Evolutionary conservation across 345 rosid genomes (phyloP).

Genomic region (Sapria himalayana): DNA sequence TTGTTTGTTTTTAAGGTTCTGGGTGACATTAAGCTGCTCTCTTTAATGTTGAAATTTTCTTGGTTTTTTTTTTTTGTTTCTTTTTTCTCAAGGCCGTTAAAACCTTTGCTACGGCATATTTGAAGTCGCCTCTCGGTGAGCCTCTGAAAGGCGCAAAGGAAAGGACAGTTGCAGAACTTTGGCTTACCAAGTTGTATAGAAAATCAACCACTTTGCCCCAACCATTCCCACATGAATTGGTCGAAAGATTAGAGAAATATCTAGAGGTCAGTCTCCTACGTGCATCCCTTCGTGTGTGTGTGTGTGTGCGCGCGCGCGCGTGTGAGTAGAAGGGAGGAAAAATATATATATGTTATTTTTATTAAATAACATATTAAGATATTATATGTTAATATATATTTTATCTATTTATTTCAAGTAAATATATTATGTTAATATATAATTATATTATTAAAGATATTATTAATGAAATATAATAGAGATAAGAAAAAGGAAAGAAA

Average conservation of each 20-base stretch:
- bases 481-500: too few relatives aligned
- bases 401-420: too few relatives aligned
- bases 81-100: constrained; percentile 38
- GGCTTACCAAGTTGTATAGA: constrained; percentile 90
- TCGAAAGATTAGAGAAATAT: constrained; percentile 82
- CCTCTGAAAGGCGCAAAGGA: constrained; percentile 82
- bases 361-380: constrained; percentile 21
- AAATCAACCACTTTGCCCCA: constrained; percentile 87
- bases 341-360: too few relatives aligned
- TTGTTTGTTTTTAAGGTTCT: too few relatives aligned
- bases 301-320: too few relatives aligned
- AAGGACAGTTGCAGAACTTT: constrained; percentile 55
- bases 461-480: too few relatives aligned
- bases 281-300: neutral
- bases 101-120: constrained; percentile 61
- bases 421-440: too few relatives aligned
- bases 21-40: too few relatives aligned
- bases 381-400: too few relatives aligned
- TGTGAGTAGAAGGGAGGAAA: too few relatives aligned
- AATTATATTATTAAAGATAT: too few relatives aligned
- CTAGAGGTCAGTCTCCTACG: constrained; percentile 50
- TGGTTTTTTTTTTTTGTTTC: constrained; percentile 1
- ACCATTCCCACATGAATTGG: constrained; percentile 95
- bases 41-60: constrained; percentile 5
- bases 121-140: constrained; percentile 86